A percentile compares a stretch with the other conserved stretches of the same genome.
phyloP scores from a whole-genome alignment of 257 asterid species.

The Plectranthus barbatus region DNA sequence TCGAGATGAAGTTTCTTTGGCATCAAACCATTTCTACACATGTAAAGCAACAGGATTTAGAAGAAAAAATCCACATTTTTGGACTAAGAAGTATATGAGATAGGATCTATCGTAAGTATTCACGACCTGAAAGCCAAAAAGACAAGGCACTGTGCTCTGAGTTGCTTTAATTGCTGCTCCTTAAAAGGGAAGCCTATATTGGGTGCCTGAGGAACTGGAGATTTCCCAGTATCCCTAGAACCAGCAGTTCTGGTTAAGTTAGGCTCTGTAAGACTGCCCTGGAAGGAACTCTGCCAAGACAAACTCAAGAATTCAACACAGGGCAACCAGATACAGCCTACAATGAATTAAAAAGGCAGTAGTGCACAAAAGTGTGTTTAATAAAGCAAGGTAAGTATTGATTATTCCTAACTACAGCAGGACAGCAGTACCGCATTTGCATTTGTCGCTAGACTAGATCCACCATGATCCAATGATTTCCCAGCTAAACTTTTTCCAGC shows the following conservation, averaged over 20 bases:
- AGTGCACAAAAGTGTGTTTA: background rate
- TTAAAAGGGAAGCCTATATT: slow-evolving; percentile 63
- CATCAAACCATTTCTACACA: slow-evolving; percentile 74
- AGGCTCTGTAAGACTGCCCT: slow-evolving; percentile 48
- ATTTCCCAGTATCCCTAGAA: slow-evolving; percentile 80
- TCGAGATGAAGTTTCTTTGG: slow-evolving; percentile 98
- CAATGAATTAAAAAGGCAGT: background rate
- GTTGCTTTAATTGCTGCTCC: slow-evolving; percentile 95
- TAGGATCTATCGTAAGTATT: background rate
- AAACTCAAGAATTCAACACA: slow-evolving; percentile 12
- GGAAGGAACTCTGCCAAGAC: slow-evolving; percentile 42
- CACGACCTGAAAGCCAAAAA: slow-evolving; percentile 89
- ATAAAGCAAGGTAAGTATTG: slow-evolving; percentile 4
- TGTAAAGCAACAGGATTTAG: slow-evolving; percentile 11
- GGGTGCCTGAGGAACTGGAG: slow-evolving; percentile 55
- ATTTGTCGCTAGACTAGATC: slow-evolving; percentile 35
- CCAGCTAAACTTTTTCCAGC: slow-evolving; percentile 47
- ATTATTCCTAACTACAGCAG: background rate
- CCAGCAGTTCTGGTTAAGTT: slow-evolving; percentile 40
- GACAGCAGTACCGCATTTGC: slow-evolving; percentile 41
- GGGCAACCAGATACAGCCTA: slow-evolving; percentile 10
- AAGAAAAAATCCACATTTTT: slow-evolving; percentile 17
- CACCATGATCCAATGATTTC: slow-evolving; percentile 54
- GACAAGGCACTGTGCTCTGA: slow-evolving; percentile 98
- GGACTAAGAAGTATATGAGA: slow-evolving; percentile 2